Evolutionary conservation across 805 yeast genomes (phyloP).

Genomic region (Huiozyma sinensis): DNA sequence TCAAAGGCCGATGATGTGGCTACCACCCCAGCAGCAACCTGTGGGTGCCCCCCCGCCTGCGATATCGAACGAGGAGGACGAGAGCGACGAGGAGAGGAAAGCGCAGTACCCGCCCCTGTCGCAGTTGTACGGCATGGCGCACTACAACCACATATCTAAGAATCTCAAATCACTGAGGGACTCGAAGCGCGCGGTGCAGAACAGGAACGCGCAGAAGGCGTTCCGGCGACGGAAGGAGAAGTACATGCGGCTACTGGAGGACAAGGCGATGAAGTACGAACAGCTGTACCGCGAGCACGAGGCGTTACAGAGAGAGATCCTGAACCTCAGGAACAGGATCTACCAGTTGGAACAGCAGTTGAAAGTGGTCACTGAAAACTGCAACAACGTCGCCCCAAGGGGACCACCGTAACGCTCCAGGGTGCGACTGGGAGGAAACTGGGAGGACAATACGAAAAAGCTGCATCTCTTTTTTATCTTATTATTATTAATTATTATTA

Average conservation of each 20-base stretch:
- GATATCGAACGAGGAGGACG: neutral
- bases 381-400: neutral
- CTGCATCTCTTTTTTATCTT: too few species aligned
- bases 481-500: too few species aligned
- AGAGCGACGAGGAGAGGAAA: neutral
- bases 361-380: neutral
- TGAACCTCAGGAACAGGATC: slow-evolving; percentile 1
- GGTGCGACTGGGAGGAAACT: too few species aligned
- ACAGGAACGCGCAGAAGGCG: slow-evolving; percentile 83
- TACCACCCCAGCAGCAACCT: neutral
- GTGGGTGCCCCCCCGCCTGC: neutral
- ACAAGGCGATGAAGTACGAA: slow-evolving; percentile 51
- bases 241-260: slow-evolving; percentile 68
- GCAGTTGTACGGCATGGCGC: neutral
- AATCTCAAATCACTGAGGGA: slow-evolving; percentile 14
- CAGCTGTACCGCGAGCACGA: slow-evolving; percentile 41
- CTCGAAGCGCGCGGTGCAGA: slow-evolving; percentile 82
- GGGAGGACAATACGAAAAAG: too few species aligned
- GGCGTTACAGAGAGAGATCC: slow-evolving; percentile 4
- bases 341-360: slow-evolving; percentile 4
- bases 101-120: neutral
- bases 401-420: too few species aligned
- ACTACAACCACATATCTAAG: neutral
- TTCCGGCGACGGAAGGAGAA: slow-evolving; percentile 77
- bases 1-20: neutral